Percentiles rank a stretch among this genome's conserved stretches.
These are phyloP conservation scores for Calonectria pseudoturangicola DNA, from an alignment of 2,329 filamentous ascomycete species.

Conservation along the genomic window DNA sequence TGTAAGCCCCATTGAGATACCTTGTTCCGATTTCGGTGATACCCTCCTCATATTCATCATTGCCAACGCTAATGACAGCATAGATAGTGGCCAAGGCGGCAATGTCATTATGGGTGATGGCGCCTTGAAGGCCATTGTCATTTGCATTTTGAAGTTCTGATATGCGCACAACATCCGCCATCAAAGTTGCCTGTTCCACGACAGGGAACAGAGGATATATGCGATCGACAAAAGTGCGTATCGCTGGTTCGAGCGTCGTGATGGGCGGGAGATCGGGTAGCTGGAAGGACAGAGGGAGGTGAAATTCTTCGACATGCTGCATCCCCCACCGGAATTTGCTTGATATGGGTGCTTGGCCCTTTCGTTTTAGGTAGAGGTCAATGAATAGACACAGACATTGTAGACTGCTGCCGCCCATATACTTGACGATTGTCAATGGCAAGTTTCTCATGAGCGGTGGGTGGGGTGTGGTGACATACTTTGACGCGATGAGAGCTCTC, in stretches of 20 bases:
- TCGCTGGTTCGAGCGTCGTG: conserved; percentile 46
- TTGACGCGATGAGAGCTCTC: conserved; percentile 51
- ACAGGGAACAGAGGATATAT: conserved; percentile 48
- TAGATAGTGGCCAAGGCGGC: conserved; percentile 44
- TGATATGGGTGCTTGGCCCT: conserved; percentile 46
- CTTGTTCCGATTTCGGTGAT: conserved; percentile 40
- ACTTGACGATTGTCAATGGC: conserved; percentile 32
- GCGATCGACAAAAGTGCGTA: conserved; percentile 48
- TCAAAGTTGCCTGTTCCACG: conserved; percentile 42
- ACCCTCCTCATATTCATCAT: conserved; percentile 42
- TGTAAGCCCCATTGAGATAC: conserved; percentile 47
- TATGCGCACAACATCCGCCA: conserved; percentile 44
- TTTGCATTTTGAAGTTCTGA: conserved; percentile 45
- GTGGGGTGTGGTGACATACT: conserved; percentile 21
- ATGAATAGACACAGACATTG: conserved; percentile 48
- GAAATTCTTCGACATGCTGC: conserved; percentile 48
- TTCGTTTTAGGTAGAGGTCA: conserved; percentile 45
- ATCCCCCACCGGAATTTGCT: conserved; percentile 49
- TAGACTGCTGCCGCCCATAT: conserved; percentile 49
- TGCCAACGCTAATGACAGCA: conserved; percentile 43
- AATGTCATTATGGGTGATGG: conserved; percentile 39
- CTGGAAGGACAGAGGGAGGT: conserved; percentile 39
- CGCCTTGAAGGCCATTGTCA: conserved; percentile 38
- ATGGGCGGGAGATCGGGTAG: conserved; percentile 45
- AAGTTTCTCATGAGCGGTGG: background rate